These are phyloP conservation scores for Spathaspora sp. DNA, from an alignment of 805 yeast species.

Conservation along the genomic window DNA sequence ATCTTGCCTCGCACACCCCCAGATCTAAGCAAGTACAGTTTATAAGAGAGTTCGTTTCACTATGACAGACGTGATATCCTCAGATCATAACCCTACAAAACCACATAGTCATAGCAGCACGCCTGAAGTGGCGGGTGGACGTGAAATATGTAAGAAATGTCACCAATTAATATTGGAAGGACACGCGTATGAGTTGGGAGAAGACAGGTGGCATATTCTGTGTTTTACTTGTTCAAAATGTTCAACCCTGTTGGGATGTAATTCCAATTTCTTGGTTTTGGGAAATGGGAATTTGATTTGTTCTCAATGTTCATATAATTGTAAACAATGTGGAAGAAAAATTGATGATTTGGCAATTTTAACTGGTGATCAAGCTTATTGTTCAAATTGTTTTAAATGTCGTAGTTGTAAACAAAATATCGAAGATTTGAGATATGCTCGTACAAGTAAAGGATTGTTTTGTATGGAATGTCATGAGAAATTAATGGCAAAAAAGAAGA, in stretches of 20 bases:
- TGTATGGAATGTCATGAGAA: slow-evolving; percentile 92
- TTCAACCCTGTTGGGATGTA: slow-evolving; percentile 70
- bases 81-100: neutral
- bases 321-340: slow-evolving; percentile 79
- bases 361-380: slow-evolving; percentile 94
- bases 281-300: slow-evolving; percentile 93
- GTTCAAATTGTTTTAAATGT: slow-evolving; percentile 86
- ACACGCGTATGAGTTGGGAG: slow-evolving; percentile 92
- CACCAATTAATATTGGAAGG: slow-evolving; percentile 67
- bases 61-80: neutral
- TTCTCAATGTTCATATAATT: slow-evolving; percentile 86
- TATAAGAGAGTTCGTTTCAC: no score
- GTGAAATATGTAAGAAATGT: slow-evolving; percentile 37
- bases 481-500: slow-evolving; percentile 69
- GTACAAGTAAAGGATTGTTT: slow-evolving; percentile 88
- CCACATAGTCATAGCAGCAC: neutral
- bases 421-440: slow-evolving; percentile 85
- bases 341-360: slow-evolving; percentile 91
- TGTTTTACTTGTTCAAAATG: slow-evolving; percentile 92
- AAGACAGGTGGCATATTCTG: slow-evolving; percentile 91
- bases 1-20: no score
- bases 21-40: no score
- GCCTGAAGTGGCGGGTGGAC: neutral
- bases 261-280: slow-evolving; percentile 83
- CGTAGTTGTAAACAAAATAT: slow-evolving; percentile 82